Evolutionary conservation across 2,329 filamentous ascomycete species (phyloP).

Genomic region (Grosmannia huntii): DNA sequence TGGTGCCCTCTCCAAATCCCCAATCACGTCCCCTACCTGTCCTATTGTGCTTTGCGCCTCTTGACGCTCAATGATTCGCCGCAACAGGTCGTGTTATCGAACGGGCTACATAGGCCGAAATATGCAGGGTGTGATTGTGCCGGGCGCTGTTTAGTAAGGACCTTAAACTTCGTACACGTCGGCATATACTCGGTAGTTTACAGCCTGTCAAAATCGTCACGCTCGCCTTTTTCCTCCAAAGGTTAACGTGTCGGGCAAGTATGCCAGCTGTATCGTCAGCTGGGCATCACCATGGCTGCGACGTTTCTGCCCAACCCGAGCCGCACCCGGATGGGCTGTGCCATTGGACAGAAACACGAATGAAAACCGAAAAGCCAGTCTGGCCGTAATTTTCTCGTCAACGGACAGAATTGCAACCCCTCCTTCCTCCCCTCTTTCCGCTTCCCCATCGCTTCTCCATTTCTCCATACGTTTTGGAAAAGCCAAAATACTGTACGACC

Average conservation of each 20-base stretch:
- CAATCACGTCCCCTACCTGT: constrained; percentile 3
- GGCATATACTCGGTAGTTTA: neutral
- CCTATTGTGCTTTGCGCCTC: neutral
- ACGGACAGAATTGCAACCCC: neutral
- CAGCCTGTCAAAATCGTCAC: neutral
- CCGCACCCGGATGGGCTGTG: neutral
- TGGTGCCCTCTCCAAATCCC: constrained; percentile 3
- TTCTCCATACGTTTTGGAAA: neutral
- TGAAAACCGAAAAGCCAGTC: neutral
- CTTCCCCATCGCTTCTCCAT: neutral
- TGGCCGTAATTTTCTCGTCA: neutral
- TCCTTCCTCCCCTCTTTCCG: neutral
- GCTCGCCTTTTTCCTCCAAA: neutral
- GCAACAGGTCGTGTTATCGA: too few species aligned
- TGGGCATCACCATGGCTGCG: neutral
- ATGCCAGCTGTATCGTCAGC: neutral
- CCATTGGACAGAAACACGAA: neutral
- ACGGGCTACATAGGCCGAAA: too few species aligned
- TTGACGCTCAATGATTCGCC: constrained; percentile 4
- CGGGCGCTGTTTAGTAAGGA: too few species aligned
- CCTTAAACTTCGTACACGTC: too few species aligned
- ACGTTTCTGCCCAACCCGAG: neutral
- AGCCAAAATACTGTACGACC: neutral
- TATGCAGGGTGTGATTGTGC: too few species aligned
- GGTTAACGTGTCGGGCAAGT: neutral